Evolutionary conservation across 805 yeast species (phyloP).

Genomic region (Pichia membranifaciens): DNA sequence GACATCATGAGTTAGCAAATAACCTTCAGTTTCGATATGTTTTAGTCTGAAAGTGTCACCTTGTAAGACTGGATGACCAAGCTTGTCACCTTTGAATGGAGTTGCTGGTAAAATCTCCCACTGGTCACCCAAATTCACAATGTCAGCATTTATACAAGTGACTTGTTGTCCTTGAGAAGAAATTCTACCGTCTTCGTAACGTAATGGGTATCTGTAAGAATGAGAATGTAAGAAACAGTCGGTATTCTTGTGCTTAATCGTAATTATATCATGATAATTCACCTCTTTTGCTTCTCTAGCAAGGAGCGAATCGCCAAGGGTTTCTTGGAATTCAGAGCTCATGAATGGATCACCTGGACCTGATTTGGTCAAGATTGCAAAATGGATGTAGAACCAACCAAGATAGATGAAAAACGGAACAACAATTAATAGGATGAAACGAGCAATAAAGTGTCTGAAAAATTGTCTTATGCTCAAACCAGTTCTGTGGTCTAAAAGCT

Average conservation of each 20-base stretch:
- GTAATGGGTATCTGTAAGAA: slow-evolving; percentile 65
- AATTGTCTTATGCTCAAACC: slow-evolving; percentile 57
- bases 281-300: slow-evolving; percentile 67
- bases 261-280: slow-evolving; percentile 68
- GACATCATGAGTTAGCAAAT: slow-evolving; percentile 84
- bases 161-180: slow-evolving; percentile 95
- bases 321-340: slow-evolving; percentile 94
- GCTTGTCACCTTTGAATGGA: slow-evolving; percentile 36
- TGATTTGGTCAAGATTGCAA: slow-evolving; percentile 69
- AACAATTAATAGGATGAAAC: slow-evolving; percentile 65
- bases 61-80: slow-evolving; percentile 50
- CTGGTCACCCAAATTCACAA: slow-evolving; percentile 65
- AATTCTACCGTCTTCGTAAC: slow-evolving; percentile 94
- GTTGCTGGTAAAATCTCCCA: slow-evolving; percentile 78
- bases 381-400: slow-evolving; percentile 90
- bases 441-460: slow-evolving; percentile 64
- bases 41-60: slow-evolving; percentile 73
- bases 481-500: slow-evolving; percentile 61
- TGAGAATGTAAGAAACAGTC: slow-evolving; percentile 82
- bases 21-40: slow-evolving; percentile 78
- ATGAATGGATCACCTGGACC: slow-evolving; percentile 96
- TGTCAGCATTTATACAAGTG: slow-evolving; percentile 53
- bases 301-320: slow-evolving; percentile 76
- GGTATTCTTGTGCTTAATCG: slow-evolving; percentile 77
- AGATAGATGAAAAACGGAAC: slow-evolving; percentile 79